Evolutionary conservation across 1,284 basidiomycete species (phyloP).

Genomic region (Ceraceosorus bombacis): DNA sequence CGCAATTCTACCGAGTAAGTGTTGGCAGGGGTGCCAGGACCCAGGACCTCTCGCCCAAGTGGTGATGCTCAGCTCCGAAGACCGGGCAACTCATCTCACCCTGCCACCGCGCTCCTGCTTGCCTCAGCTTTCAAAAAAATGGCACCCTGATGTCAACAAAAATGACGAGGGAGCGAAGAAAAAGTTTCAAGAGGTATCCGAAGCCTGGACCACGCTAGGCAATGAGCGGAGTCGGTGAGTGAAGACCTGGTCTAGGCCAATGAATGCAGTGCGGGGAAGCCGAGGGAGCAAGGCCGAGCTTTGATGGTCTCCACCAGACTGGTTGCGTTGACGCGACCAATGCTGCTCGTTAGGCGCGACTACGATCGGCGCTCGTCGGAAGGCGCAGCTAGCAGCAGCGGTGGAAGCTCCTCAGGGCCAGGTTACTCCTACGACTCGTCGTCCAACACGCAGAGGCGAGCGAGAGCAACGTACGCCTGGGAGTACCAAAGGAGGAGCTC

Average conservation of each 20-base stretch:
- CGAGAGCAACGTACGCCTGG: conserved; percentile 43
- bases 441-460: conserved; percentile 28
- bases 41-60: too few species aligned
- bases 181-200: conserved; percentile 42
- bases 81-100: too few species aligned
- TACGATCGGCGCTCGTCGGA: conserved; percentile 9
- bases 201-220: conserved; percentile 41
- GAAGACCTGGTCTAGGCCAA: neutral
- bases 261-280: neutral
- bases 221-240: conserved; percentile 19
- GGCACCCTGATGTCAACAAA: conserved; percentile 44
- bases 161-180: conserved; percentile 35
- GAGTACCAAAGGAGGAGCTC: conserved; percentile 31
- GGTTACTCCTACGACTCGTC: conserved; percentile 22
- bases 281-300: neutral
- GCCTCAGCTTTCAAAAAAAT: conserved; percentile 36
- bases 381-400: conserved; percentile 15
- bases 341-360: conserved; percentile 8
- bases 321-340: neutral
- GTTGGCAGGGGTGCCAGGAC: too few species aligned
- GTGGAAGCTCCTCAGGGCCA: conserved; percentile 5
- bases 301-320: neutral
- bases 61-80: too few species aligned
- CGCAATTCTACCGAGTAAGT: conserved; percentile 41
- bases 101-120: too few species aligned